A percentile compares a stretch with the other conserved stretches of the same genome.
These are phyloP conservation scores for Kwoniella europaea DNA, from an alignment of 768 basidiomycete species.

Conservation along the genomic window DNA sequence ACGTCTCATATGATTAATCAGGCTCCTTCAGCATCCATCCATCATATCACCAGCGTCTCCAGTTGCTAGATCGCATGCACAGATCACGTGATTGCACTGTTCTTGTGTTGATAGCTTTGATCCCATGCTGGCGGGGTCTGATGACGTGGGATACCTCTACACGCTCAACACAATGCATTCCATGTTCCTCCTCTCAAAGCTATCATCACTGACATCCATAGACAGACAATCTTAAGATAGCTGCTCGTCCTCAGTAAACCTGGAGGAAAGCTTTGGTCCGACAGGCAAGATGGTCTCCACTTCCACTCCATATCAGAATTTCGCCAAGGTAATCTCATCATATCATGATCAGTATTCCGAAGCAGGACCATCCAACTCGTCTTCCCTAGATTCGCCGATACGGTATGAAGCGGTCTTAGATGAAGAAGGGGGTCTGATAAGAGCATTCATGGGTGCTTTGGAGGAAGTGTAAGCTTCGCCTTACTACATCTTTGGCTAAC, in stretches of 20 bases:
- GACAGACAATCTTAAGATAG: no score
- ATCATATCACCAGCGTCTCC: no score
- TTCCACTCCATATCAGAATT: conserved; percentile 38
- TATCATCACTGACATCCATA: neutral
- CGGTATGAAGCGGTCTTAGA: conserved; percentile 47
- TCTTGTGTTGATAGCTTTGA: conserved; percentile 23
- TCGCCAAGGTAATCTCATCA: conserved; percentile 44
- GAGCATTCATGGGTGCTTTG: conserved; percentile 36
- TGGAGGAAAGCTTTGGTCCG: neutral
- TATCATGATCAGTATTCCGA: conserved; percentile 49
- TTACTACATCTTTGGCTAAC: no score
- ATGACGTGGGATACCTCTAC: conserved; percentile 2
- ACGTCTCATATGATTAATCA: no score
- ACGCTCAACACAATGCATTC: conserved; percentile 9
- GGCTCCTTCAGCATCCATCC: no score
- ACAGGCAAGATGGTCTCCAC: conserved; percentile 18
- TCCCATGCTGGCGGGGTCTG: neutral
- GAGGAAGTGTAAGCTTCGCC: conserved; percentile 40
- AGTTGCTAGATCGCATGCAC: neutral
- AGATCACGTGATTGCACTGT: neutral
- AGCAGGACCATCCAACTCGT: conserved; percentile 43
- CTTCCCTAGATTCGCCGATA: conserved; percentile 41
- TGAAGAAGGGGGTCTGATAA: conserved; percentile 44
- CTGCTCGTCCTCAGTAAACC: no score
- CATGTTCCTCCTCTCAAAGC: neutral